A percentile compares a stretch with the other conserved stretches of the same genome.
phyloP scores from a whole-genome alignment of 805 yeast genomes.

The Candida ortonii region DNA sequence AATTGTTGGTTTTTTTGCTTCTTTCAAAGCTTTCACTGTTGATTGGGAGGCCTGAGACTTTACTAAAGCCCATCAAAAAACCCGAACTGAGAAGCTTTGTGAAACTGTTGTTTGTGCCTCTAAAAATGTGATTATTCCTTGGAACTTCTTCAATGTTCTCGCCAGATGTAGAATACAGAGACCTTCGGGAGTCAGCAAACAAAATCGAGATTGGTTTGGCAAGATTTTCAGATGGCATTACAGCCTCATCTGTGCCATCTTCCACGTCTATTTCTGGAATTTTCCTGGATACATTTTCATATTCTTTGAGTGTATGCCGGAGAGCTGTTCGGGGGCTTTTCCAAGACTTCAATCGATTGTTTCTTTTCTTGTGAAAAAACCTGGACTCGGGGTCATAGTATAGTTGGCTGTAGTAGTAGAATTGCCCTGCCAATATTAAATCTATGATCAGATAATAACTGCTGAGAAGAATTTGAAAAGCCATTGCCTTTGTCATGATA shows the following conservation, averaged over 20 bases:
- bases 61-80: slow-evolving; percentile 30
- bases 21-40: neutral
- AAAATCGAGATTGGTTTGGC: slow-evolving; percentile 10
- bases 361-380: slow-evolving; percentile 23
- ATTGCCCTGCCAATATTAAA: slow-evolving; percentile 43
- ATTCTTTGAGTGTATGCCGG: slow-evolving; percentile 20
- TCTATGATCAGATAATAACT: slow-evolving; percentile 50
- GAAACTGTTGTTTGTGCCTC: slow-evolving; percentile 17
- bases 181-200: neutral
- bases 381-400: slow-evolving; percentile 36
- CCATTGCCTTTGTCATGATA: slow-evolving; percentile 44
- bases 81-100: slow-evolving; percentile 27
- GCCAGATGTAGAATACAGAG: too few species aligned
- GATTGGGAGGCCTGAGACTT: slow-evolving; percentile 22
- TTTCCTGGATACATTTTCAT: slow-evolving; percentile 6
- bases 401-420: slow-evolving; percentile 44
- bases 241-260: slow-evolving; percentile 1
- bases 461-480: slow-evolving; percentile 46
- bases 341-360: slow-evolving; percentile 13
- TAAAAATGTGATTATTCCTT: slow-evolving; percentile 5
- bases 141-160: slow-evolving; percentile 5
- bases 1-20: slow-evolving; percentile 21
- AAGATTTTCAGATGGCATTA: slow-evolving; percentile 8
- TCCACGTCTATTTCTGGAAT: slow-evolving; percentile 4
- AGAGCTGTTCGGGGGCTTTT: slow-evolving; percentile 27